Base-by-base conservation (phyloP, 805 yeast genomes). In the Tetrapisispora pingtungensis region DNA sequence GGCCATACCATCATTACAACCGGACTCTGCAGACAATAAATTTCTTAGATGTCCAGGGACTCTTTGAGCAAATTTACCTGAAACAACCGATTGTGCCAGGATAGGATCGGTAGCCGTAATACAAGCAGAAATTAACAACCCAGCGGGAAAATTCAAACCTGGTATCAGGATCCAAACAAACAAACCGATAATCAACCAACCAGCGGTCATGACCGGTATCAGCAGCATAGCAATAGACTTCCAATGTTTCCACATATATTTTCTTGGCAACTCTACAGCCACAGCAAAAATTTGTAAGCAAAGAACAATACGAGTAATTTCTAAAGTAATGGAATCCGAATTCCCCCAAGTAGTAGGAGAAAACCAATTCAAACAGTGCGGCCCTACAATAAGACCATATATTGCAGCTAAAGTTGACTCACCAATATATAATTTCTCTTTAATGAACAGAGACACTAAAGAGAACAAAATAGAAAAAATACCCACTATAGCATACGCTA, bases 1-100 rank as follows among this genome's bases (percentile, higher is more conserved):
- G 0, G 96, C 96, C 93, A 88, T 82, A 36, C 97, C 97, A 58
- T 88, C 97, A 62, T 88, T 88, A 60, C 95, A 88, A 62, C 96
- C 96, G 3, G 65, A 61, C 55, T 86, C 95, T 0, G 95, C 95
- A 27, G 89, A 77, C 22, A 89, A 68, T 39, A 88, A 65, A 57
- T 87, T 84, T 53, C 95, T 72, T 65, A 88, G 71, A 64, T 88
- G 96, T n/a, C 94, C 95, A 1, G 96, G 95, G 15, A 88, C 95
- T 44, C 95, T 75, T 56, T 77, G 77, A 13, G 96, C 95, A 61
- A 88, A 88, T 59, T 85, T 84, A 52, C 95, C 95, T 15, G 66
- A 95, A 10, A 88, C 96, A 33, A 88, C 95, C 2, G 96, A 95
- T 15, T 95, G 93, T 2, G 96, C 96, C 57, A 88, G 71, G 35